Evolutionary conservation across 2,329 filamentous ascomycete species (phyloP).

Genomic region (Pseudogymnoascus sp.): DNA sequence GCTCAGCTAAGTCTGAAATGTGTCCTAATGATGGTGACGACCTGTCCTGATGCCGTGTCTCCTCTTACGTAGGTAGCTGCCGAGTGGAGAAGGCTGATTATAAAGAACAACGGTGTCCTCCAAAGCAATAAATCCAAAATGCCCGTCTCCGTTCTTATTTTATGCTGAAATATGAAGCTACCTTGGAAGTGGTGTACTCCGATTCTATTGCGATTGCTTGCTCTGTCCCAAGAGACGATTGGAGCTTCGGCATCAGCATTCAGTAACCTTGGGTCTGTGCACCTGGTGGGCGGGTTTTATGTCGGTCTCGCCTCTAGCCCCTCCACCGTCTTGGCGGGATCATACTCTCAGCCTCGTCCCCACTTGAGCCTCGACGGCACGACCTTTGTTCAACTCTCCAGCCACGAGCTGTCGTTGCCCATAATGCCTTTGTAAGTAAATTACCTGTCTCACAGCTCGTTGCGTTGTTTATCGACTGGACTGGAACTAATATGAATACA

Average conservation of each 20-base stretch:
- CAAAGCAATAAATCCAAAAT: not conserved
- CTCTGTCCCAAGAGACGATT: constrained; percentile 10
- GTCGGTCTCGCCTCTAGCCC: constrained; percentile 7
- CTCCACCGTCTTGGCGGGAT: constrained; percentile 12
- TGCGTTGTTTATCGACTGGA: not conserved
- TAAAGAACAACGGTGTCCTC: not conserved
- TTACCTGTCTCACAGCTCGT: not conserved
- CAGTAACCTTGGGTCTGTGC: constrained; percentile 8
- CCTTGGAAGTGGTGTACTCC: constrained; percentile 11
- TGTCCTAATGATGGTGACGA: constrained; percentile 9
- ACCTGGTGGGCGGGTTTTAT: constrained; percentile 11
- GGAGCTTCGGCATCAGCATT: constrained; percentile 2
- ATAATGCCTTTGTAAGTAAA: constrained; percentile 40
- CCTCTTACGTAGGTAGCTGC: constrained; percentile 6
- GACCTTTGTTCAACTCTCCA: constrained; percentile 25
- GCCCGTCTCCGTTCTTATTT: not conserved
- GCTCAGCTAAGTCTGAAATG: not conserved
- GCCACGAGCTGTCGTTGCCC: constrained; percentile 23
- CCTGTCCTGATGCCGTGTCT: constrained; percentile 9
- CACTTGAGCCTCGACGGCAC: constrained; percentile 26
- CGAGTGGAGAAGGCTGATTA: not conserved
- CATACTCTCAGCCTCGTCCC: constrained; percentile 20
- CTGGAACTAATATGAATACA: constrained; percentile 13
- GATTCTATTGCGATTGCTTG: constrained; percentile 1
- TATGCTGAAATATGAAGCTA: constrained; percentile 10